A percentile compares a stretch with the other conserved stretches of the same genome.
These are phyloP conservation scores for Eucalyptus erythrocorys DNA, from an alignment of 345 rosid genomes.

Conservation along the genomic window DNA sequence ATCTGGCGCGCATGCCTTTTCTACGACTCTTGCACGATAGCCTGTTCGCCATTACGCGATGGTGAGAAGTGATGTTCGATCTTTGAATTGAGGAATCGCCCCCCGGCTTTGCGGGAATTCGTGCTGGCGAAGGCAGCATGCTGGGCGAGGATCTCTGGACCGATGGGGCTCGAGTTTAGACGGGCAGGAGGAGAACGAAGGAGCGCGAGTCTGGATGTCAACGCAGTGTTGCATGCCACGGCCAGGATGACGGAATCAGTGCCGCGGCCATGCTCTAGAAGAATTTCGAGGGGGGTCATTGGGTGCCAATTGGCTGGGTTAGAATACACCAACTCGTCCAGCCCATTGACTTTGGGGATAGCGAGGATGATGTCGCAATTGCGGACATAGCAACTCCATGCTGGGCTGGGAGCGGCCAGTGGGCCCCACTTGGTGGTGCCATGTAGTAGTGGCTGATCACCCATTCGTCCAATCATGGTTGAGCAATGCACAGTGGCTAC, in stretches of 20 bases:
- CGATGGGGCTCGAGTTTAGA: constrained; percentile 37
- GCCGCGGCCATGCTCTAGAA: background rate
- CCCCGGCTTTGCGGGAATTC: background rate
- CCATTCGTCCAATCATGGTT: constrained; percentile 28
- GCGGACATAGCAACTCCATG: constrained; percentile 48
- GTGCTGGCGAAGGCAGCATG: background rate
- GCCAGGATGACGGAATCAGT: background rate
- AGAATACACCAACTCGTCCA: constrained; percentile 36
- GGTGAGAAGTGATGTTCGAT: background rate
- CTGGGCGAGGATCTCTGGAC: constrained; percentile 29
- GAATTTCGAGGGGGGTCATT: constrained; percentile 12
- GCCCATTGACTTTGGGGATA: constrained; percentile 4
- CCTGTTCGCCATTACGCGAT: background rate
- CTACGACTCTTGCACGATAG: background rate
- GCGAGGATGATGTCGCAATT: constrained; percentile 23
- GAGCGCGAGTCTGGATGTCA: background rate
- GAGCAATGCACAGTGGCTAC: constrained; percentile 41
- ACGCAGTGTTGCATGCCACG: background rate
- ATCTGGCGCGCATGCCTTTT: background rate
- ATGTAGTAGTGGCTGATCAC: constrained; percentile 33
- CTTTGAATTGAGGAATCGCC: background rate
- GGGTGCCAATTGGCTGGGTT: constrained; percentile 48
- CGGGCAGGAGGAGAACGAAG: constrained; percentile 8
- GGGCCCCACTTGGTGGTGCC: constrained; percentile 69
- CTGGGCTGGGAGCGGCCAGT: constrained; percentile 39